phyloP scores from a whole-genome alignment of 148 eudicot species.

The Agrostemma githago region DNA sequence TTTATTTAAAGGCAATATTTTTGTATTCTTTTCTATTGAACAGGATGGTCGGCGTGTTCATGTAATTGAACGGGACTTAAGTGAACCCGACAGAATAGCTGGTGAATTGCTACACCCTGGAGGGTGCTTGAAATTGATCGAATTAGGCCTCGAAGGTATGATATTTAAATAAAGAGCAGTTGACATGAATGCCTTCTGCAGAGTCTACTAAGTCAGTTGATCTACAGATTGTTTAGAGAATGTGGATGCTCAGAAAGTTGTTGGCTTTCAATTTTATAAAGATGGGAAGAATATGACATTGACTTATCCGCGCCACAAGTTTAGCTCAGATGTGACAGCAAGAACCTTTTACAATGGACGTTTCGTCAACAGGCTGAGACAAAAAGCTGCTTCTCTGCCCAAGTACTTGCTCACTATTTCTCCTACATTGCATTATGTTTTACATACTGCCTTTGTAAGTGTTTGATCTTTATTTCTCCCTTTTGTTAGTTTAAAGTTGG shows the following conservation, averaged over 20 bases:
- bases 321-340: constrained; percentile 49
- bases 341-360: constrained; percentile 75
- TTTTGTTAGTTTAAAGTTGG: constrained; percentile 47
- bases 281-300: constrained; percentile 50
- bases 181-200: background rate
- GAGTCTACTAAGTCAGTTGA: background rate
- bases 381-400: constrained; percentile 60
- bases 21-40: background rate
- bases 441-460: background rate
- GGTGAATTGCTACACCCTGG: constrained; percentile 84
- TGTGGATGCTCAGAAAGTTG: constrained; percentile 65
- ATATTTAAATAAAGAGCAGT: background rate
- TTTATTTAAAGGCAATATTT: too few relatives aligned
- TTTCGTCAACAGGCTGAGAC: constrained; percentile 64
- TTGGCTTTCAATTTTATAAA: constrained; percentile 59
- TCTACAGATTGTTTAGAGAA: constrained; percentile 49
- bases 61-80: constrained; percentile 73
- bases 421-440: background rate
- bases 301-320: constrained; percentile 56
- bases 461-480: constrained; percentile 1
- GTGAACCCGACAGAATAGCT: constrained; percentile 60
- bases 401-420: constrained; percentile 29
- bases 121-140: constrained; percentile 64
- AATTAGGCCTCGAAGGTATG: constrained; percentile 74
- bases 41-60: constrained; percentile 74